Base-by-base conservation (phyloP, 1,284 basidiomycete genomes). In the Puccinia hordei region DNA sequence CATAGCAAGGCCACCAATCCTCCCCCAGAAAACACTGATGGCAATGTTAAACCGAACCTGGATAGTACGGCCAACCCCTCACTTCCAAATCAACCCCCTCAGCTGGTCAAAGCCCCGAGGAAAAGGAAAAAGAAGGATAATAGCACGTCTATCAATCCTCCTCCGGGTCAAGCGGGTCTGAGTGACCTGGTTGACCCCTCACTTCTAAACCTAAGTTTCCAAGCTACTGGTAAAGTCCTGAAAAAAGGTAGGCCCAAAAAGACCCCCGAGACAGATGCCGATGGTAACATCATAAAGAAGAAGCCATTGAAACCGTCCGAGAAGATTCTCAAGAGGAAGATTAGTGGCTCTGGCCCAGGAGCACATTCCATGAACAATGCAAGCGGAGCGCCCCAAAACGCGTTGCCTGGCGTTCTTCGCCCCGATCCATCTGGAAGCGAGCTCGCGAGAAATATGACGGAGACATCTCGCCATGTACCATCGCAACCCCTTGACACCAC, bases 351-450 rank as follows among this genome's bases (percentile, higher is more conserved):
- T 76, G 41, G 4, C 61, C 5, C 22, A 46, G 59, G 22, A 30
- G 24, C 46, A 27, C 27, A 35, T 71, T 24, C n/a, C 27, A 13
- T 17, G 30, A 66, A 49, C 15, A 68, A 51, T 24, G 51, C 55
- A 8, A 35, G 74, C 4, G 49, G 73, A 38, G 57, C 38, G 9
- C 35, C 81, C 12, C 66, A 73, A 51, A 81, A 81, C 51, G 73
- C 55, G 9, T 75, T 82, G 35, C 82, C 82, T 4, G 87, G 87
- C 83, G 85, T 86, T 13, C 85, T 87, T 19, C 87, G 87, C 81
- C 86, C 86, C 17, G 84, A 84, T 22, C 6, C 72, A 35, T 82
- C 78, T 57, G 73, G 49, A 6, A 84, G 85, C 22, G 83, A 83
- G 1, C 76, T 85, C 35, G 82, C 85, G 19, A 71, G 57, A 49